Conservation (phyloP, 2,329 filamentous ascomycete genomes). For the Rutstroemia sp. region DNA sequence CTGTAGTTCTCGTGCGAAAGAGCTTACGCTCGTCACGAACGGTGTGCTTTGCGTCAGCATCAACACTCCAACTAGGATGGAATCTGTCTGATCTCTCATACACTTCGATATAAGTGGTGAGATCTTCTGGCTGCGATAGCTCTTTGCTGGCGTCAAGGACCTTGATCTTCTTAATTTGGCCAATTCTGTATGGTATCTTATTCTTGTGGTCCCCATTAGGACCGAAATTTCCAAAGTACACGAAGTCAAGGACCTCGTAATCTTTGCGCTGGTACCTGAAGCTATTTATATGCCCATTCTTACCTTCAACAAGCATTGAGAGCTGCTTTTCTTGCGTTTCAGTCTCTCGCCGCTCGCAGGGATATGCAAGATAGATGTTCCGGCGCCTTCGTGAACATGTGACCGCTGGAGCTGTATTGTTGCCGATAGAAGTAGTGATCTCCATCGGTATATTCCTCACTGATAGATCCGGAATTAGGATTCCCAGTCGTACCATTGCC, state of each 20-base stretch:
- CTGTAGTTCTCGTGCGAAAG: background rate
- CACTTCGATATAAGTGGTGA: background rate
- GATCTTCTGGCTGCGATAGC: background rate
- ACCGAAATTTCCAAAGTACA: too few species aligned
- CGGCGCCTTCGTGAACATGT: conserved; percentile 6
- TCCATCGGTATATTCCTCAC: background rate
- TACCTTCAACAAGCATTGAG: too few species aligned
- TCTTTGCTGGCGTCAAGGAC: background rate
- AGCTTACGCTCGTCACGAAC: conserved; percentile 14
- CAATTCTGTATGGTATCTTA: conserved; percentile 11
- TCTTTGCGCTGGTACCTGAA: too few species aligned
- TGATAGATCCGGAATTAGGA: background rate
- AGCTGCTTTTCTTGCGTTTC: background rate
- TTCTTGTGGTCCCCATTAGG: too few species aligned
- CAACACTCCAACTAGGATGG: background rate
- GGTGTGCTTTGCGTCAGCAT: background rate
- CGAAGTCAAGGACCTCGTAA: too few species aligned
- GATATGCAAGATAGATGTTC: background rate
- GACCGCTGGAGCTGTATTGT: background rate
- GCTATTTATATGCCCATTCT: too few species aligned
- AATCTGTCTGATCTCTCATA: conserved; percentile 10
- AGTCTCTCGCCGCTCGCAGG: background rate
- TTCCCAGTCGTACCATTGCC: background rate
- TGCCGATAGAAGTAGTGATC: conserved; percentile 13
- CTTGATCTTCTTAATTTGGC: conserved; percentile 6